These are phyloP conservation scores for Chytriomyces hyalinus DNA, from an alignment of 192 early-diverging fungal species.

Conservation along the genomic window DNA sequence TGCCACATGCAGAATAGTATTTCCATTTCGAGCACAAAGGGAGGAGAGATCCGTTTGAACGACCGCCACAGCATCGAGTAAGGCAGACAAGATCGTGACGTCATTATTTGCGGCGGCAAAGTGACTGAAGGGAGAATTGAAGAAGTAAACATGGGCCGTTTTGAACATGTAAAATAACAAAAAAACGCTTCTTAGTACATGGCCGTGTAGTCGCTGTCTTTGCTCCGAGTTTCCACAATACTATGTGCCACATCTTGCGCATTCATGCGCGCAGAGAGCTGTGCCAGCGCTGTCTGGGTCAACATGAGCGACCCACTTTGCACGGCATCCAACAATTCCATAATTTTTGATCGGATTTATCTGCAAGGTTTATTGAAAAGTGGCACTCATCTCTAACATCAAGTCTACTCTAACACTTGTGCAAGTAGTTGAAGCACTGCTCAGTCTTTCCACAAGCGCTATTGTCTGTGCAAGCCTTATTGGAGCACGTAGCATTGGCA, in stretches of 20 bases:
- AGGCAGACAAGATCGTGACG: background rate
- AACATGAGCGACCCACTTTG: background rate
- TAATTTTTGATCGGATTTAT: background rate
- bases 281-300: background rate
- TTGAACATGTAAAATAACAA: background rate
- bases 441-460: background rate
- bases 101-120: background rate
- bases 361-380: background rate
- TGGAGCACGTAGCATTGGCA: constrained; percentile 23
- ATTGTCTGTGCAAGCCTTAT: background rate
- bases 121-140: background rate
- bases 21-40: background rate
- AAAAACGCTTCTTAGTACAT: background rate
- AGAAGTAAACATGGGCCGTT: background rate
- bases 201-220: background rate
- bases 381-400: background rate
- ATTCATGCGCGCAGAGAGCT: background rate
- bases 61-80: background rate
- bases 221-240: background rate
- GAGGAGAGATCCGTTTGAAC: background rate
- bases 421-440: constrained; percentile 12
- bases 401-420: background rate
- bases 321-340: background rate
- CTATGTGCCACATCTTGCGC: too few species aligned
- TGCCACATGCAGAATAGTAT: background rate